Evolutionary conservation across 2,329 filamentous ascomycete genomes (phyloP).

Genomic region (Hypomyces perniciosus): DNA sequence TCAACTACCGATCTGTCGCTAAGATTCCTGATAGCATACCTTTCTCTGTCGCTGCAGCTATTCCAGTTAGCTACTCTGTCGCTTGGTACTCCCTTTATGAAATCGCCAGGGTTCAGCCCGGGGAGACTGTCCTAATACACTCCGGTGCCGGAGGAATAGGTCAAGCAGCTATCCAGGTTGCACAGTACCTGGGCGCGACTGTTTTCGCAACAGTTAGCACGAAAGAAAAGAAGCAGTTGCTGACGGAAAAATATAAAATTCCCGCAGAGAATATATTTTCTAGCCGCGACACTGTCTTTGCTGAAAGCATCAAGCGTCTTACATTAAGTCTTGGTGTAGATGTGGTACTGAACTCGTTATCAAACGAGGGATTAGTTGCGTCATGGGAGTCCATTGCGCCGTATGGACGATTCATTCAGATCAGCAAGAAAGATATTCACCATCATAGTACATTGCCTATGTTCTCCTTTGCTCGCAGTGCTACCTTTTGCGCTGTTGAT

Average conservation of each 20-base stretch:
- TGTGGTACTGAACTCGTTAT: not conserved
- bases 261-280: not conserved
- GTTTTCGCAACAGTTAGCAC: not conserved
- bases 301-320: not conserved
- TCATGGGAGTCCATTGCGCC: not conserved
- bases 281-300: not conserved
- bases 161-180: not conserved
- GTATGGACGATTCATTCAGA: not conserved
- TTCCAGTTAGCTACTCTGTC: not conserved
- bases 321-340: not conserved
- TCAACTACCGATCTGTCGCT: no score
- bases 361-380: not conserved
- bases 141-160: not conserved
- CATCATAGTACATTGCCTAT: not conserved
- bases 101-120: conserved; percentile 10
- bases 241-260: not conserved
- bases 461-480: conserved; percentile 3
- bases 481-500: no score
- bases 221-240: not conserved
- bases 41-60: not conserved
- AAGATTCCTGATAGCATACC: no score
- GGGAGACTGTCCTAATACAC: conserved; percentile 6
- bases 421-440: not conserved
- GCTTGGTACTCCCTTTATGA: conserved; percentile 20
- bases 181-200: not conserved